Evolutionary conservation across 2,329 filamentous ascomycete species (phyloP).

Genomic region (Aurifilum marmelostoma): DNA sequence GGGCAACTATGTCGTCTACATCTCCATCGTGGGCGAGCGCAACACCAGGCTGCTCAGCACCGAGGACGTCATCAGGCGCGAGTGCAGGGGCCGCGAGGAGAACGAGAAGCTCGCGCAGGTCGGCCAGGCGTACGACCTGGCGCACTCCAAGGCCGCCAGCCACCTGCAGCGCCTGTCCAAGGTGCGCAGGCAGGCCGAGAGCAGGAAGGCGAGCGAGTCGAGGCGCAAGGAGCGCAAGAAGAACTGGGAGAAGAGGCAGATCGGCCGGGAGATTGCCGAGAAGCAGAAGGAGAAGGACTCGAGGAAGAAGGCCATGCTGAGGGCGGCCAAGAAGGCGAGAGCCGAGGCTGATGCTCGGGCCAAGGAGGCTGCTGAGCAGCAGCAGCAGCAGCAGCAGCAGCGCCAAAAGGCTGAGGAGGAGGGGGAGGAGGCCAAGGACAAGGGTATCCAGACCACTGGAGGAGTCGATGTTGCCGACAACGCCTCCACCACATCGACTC

Average conservation of each 20-base stretch:
- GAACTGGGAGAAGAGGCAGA: constrained; percentile 43
- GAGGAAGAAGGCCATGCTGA: constrained; percentile 44
- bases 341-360: constrained; percentile 35
- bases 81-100: constrained; percentile 65
- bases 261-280: constrained; percentile 43
- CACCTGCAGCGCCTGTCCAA: constrained; percentile 48
- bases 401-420: constrained; percentile 32
- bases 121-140: constrained; percentile 71
- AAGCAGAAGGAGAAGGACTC: constrained; percentile 47
- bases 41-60: constrained; percentile 53
- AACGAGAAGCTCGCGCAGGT: constrained; percentile 77
- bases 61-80: constrained; percentile 68
- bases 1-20: constrained; percentile 74
- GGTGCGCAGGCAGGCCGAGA: constrained; percentile 51
- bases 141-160: constrained; percentile 60
- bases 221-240: constrained; percentile 47
- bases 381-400: constrained; percentile 27
- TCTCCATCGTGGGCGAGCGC: constrained; percentile 74
- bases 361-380: constrained; percentile 30
- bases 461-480: constrained; percentile 25
- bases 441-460: constrained; percentile 21
- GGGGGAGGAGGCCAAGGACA: constrained; percentile 28
- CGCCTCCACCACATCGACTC: constrained; percentile 29
- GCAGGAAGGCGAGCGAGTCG: constrained; percentile 51
- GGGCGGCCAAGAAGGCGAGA: constrained; percentile 43